Percentiles rank a stretch among this genome's conserved stretches.
Conservation (phyloP, 148 eudicot genomes). For the Vaccinium macrocarpon region DNA sequence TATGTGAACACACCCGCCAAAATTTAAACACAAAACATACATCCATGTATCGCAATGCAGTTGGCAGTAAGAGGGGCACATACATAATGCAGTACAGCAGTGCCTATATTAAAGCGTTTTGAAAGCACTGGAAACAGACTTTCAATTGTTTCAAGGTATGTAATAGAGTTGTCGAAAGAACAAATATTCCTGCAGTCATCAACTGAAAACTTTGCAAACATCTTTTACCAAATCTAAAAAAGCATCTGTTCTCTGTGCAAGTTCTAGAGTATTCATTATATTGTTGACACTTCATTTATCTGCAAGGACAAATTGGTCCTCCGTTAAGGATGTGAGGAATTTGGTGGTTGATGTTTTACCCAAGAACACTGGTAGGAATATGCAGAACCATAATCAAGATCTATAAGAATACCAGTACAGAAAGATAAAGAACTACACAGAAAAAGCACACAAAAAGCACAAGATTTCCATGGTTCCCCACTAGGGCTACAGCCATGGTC, state of each 20-base stretch:
- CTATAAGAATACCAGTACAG: no score
- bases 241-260: not conserved
- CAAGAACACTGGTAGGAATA: no score
- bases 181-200: not conserved
- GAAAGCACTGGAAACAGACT: not conserved
- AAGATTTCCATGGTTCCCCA: no score
- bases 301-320: not conserved
- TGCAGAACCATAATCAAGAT: no score
- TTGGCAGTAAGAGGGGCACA: not conserved
- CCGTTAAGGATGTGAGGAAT: not conserved
- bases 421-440: no score
- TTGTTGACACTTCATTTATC: not conserved
- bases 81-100: not conserved
- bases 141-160: no score
- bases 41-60: not conserved
- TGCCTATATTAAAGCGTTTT: not conserved
- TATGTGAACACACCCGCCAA: not conserved
- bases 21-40: not conserved
- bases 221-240: not conserved
- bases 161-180: not conserved
- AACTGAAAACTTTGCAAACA: not conserved
- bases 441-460: no score
- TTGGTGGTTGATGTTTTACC: not conserved
- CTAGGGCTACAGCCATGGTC: no score
- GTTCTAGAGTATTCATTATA: not conserved